These are phyloP conservation scores for Podospora tetraspora DNA, from an alignment of 495 filamentous ascomycete genomes.

Conservation along the genomic window DNA sequence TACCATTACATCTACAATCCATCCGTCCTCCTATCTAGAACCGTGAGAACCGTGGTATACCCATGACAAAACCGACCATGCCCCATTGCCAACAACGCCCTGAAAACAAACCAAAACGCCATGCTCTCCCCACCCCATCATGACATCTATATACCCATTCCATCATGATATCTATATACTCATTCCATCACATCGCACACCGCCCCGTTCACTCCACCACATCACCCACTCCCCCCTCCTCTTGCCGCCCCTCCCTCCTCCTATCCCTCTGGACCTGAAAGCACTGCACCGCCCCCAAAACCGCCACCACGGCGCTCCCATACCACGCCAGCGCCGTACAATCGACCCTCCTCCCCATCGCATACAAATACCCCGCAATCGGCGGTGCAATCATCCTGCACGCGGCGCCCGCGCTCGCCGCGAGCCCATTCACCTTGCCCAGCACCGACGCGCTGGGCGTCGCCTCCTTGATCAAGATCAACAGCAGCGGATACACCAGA, in stretches of 20 bases:
- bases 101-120: background rate
- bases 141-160: background rate
- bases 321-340: constrained; percentile 79
- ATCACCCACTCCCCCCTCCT: background rate
- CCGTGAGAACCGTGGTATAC: background rate
- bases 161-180: too few species aligned
- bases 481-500: constrained; percentile 67
- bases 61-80: background rate
- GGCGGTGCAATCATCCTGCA: constrained; percentile 73
- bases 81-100: background rate
- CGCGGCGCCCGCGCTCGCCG: constrained; percentile 71
- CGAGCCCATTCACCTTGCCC: constrained; percentile 76
- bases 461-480: constrained; percentile 82
- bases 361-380: constrained; percentile 69
- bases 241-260: background rate
- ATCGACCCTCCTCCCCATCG: constrained; percentile 56
- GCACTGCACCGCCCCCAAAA: constrained; percentile 63
- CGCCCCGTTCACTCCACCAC: background rate
- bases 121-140: background rate
- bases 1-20: background rate
- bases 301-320: constrained; percentile 62
- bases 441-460: constrained; percentile 60
- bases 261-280: constrained; percentile 54
- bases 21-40: background rate
- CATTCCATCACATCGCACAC: too few species aligned